These are phyloP conservation scores for Hydrangea macrophylla DNA, from an alignment of 148 eudicot genomes.

Conservation along the genomic window DNA sequence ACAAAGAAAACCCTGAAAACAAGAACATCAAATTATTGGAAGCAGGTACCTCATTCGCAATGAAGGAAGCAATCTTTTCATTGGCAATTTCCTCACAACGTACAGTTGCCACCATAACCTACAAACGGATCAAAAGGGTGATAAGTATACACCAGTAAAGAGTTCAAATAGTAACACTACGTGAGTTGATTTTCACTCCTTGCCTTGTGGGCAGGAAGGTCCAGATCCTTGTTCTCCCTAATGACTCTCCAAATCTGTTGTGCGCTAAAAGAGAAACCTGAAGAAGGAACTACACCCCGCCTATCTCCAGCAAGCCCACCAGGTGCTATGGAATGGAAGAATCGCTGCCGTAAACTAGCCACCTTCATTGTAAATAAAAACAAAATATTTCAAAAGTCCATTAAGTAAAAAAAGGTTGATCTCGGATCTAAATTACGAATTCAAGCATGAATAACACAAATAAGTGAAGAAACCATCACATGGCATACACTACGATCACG, in stretches of 20 bases:
- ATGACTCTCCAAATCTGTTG: slow-evolving; percentile 93
- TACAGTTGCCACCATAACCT: slow-evolving; percentile 99
- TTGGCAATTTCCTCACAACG: slow-evolving; percentile 97
- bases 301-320: slow-evolving; percentile 99
- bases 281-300: slow-evolving; percentile 93
- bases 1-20: background rate
- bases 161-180: background rate
- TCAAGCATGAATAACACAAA: background rate
- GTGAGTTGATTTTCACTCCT: slow-evolving; percentile 6
- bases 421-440: background rate
- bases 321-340: slow-evolving; percentile 93
- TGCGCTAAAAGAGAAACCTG: slow-evolving; percentile 96
- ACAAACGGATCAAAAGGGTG: background rate
- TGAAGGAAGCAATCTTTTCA: slow-evolving; percentile 58
- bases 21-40: background rate
- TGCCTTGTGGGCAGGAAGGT: slow-evolving; percentile 96
- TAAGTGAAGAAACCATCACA: background rate
- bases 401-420: background rate
- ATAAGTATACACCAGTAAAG: background rate
- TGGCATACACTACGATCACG: background rate
- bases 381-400: background rate
- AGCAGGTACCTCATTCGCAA: slow-evolving; percentile 56
- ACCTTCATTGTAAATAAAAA: slow-evolving; percentile 47
- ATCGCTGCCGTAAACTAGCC: slow-evolving; percentile 74
- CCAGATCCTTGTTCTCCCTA: slow-evolving; percentile 92